Evolutionary conservation across 306 rosid species (phyloP), one percentile per base, ranked within the genome.

Genomic region (Spatholobus suberectus): DNA sequence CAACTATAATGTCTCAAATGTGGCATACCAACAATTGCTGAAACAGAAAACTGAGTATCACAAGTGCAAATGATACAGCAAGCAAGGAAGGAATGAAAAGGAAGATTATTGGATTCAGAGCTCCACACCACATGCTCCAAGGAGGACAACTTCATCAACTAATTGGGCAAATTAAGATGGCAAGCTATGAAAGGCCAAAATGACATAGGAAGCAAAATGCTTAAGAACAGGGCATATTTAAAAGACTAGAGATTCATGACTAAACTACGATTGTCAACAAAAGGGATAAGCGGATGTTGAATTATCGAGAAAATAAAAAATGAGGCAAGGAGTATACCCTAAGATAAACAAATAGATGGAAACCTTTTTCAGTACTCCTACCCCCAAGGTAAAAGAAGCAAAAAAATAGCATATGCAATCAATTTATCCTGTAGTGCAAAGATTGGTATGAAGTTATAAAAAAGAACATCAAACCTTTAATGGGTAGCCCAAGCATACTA

Each of bases 401-500:
- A 51, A 80, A 17, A 32, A 20, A n/a, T n/a, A n/a, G 3, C 35
- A 55, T 6, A 38, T 10, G 24, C 51, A 66, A 52, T n/a, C 23
- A 67, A 55, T 69, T 26, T 40, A 73, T 27, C 29, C 38, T 41
- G 62, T 37, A 76, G 44, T 41, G 23, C 4, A 23, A 54, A 47
- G 82, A 71, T 21, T 58, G 14, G 27, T 40, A 65, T 72, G 65
- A 77, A 35, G 63, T 86, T 43, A 67, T 43, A 32, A 23, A 37
- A 34, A 76, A 67, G 55, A 82, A 85, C 26, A 77, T 46, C 81
- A 78, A 61, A 95, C 97, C 97, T 91, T 91, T 71, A 93, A 85
- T 7, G 97, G 97, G 87, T 93, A 95, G 81, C 98, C 98, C 91
- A 95, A 85, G 87, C 97, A 95, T 79, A 93, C 73, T 5, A 93